phyloP scores from a whole-genome alignment of 1,284 basidiomycete genomes.

The Athelia sp. region DNA sequence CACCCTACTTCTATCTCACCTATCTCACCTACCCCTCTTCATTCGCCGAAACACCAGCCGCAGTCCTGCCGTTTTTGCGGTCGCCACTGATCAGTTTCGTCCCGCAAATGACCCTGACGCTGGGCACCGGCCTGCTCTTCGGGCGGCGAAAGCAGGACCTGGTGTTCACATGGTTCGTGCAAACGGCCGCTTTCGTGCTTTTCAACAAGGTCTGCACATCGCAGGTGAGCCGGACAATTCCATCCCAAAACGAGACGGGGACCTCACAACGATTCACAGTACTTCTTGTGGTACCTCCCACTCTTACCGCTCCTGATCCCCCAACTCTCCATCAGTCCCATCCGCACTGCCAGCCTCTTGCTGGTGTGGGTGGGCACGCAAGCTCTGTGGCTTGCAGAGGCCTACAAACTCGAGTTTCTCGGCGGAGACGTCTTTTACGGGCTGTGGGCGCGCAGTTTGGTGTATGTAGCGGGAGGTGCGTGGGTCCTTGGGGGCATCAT shows the following conservation, averaged over 20 bases:
- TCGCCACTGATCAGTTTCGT: slow-evolving; percentile 69
- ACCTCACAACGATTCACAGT: slow-evolving; percentile 45
- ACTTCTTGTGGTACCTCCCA: slow-evolving; percentile 97
- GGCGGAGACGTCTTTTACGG: slow-evolving; percentile 67
- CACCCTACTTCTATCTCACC: slow-evolving; percentile 93
- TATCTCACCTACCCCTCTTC: slow-evolving; percentile 71
- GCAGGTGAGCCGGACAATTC: slow-evolving; percentile 59
- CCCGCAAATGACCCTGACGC: slow-evolving; percentile 68
- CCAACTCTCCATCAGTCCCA: slow-evolving; percentile 46
- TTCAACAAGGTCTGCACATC: slow-evolving; percentile 99
- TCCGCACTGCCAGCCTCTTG: slow-evolving; percentile 37
- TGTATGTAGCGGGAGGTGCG: slow-evolving; percentile 70
- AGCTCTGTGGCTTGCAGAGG: slow-evolving; percentile 81
- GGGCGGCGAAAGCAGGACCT: slow-evolving; percentile 52
- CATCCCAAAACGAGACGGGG: slow-evolving; percentile 2
- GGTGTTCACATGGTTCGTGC: slow-evolving; percentile 85
- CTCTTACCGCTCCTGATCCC: slow-evolving; percentile 84
- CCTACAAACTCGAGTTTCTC: slow-evolving; percentile 86
- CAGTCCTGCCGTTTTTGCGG: slow-evolving; percentile 37
- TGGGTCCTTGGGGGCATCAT: slow-evolving; percentile 72
- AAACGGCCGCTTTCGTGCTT: slow-evolving; percentile 86
- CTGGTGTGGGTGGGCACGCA: slow-evolving; percentile 76
- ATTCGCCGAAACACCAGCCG: slow-evolving; percentile 20
- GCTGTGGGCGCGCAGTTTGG: slow-evolving; percentile 76
- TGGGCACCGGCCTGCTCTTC: slow-evolving; percentile 64